Evolutionary conservation across 192 early-diverging fungal genomes (phyloP).

Genomic region (Haplosporangium gracile): DNA sequence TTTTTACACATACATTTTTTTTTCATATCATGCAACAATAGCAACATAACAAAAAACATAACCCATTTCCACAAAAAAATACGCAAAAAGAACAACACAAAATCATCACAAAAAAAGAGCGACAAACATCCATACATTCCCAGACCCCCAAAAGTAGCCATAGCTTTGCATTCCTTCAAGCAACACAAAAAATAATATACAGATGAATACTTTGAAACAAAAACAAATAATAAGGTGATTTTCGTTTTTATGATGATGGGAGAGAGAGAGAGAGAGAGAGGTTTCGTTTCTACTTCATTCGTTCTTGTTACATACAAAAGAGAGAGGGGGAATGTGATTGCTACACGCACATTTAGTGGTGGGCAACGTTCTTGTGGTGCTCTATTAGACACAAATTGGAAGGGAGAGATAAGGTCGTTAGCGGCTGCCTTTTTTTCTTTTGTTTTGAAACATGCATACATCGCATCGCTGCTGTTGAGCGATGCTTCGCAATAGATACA

Average conservation of each 20-base stretch:
- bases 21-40: not conserved
- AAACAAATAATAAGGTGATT: not conserved
- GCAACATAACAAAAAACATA: not conserved
- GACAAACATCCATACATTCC: not conserved
- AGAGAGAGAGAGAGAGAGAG: too few relatives aligned
- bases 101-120: not conserved
- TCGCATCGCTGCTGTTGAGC: not conserved
- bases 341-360: constrained; percentile 71
- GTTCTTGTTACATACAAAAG: constrained; percentile 1
- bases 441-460: not conserved
- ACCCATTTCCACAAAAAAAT: not conserved
- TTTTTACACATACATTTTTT: not conserved
- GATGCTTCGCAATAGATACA: not conserved
- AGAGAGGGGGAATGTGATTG: not conserved
- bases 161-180: not conserved
- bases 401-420: not conserved
- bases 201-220: not conserved
- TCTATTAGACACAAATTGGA: constrained; percentile 46
- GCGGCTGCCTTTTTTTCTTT: not conserved
- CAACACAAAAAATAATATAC: not conserved
- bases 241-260: not conserved
- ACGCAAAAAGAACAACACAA: not conserved
- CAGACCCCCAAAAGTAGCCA: not conserved
- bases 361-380: constrained; percentile 87
- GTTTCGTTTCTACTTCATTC: not conserved